Evolutionary conservation across 768 basidiomycete species (phyloP), one percentile per base, ranked within the genome.

Genomic region (Lactarius hatsudake): DNA sequence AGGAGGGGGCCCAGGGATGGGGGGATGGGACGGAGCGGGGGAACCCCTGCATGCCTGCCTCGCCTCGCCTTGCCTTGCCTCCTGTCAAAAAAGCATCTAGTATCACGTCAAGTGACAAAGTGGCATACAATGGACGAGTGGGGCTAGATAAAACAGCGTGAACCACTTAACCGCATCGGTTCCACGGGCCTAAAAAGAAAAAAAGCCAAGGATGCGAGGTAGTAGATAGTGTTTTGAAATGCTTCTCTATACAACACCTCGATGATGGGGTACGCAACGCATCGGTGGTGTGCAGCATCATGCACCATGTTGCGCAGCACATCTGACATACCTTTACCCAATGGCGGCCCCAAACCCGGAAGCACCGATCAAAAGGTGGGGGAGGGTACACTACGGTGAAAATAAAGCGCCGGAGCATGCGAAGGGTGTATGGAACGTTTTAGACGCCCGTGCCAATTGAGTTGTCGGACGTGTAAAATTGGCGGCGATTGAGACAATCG

Each of bases 21-120:
- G 32, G 55, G 55, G 6, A 23, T 17, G 54, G 34, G 30, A 30
- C 17, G 56, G 28, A 20, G 32, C 56, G 56, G 32, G 30, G 30
- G 17, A 18, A 6, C n/a, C n/a, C n/a, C 56, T 36, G 55, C 55
- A 34, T 48, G 51, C 51, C 51, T 36, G 36, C 36, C 12, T 12
- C 13, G n/a, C n/a, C n/a, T n/a, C n/a, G 36, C 36, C 36, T 38
- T 38, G 36, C 36, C 36, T 38, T 53, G 51, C 26, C 51, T 17
- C 51, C 51, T 53, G 51, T 53, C 51, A 26, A 2, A 26, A n/a
- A 53, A 15, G 51, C 10, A 53, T 53, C 51, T 53, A n/a, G n/a
- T n/a, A 53, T 53, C 51, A 53, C 51, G 51, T 53, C 51, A 53
- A 53, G 51, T 28, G 26, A 23, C 51, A 53, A 51, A 51, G 48